A percentile compares a stretch with the other conserved stretches of the same genome.
Evolutionary conservation across 208 protist species (phyloP).

Genomic region (Acanthamoeba culbertsoni): DNA sequence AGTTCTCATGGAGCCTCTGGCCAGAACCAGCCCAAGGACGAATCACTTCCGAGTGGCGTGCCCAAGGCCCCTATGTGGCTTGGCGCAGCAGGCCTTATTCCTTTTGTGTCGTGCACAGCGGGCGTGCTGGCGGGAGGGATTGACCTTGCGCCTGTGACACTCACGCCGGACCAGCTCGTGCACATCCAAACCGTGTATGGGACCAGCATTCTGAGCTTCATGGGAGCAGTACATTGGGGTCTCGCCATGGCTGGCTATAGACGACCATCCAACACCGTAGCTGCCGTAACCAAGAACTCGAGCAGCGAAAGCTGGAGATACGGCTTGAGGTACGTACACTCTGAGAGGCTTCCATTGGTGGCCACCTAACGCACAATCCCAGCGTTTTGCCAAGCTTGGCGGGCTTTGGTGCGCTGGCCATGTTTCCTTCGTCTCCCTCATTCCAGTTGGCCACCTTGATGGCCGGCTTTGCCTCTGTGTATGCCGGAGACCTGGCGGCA

Average conservation of each 20-base stretch:
- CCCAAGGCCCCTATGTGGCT: not conserved
- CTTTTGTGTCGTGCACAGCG: conserved; percentile 9
- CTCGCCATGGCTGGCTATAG: conserved; percentile 30
- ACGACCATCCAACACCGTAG: not conserved
- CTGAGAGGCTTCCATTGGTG: not conserved
- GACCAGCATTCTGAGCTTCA: conserved; percentile 18
- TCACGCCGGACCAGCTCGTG: not conserved
- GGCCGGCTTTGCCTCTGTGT: conserved; percentile 1
- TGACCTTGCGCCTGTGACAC: not conserved
- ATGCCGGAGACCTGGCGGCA: not conserved
- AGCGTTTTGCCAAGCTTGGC: conserved; percentile 1
- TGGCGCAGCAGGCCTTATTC: conserved; percentile 28
- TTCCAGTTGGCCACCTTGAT: not conserved
- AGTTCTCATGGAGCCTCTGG: too few species aligned
- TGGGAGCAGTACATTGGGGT: conserved; percentile 35
- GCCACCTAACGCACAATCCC: too few species aligned
- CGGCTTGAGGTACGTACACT: not conserved
- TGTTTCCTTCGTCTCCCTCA: not conserved
- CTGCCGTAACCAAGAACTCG: not conserved
- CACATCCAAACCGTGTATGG: not conserved
- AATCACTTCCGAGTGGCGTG: not conserved
- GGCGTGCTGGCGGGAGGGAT: not conserved
- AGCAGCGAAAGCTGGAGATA: not conserved
- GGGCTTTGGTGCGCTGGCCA: not conserved
- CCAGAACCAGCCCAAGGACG: not conserved